Evolutionary conservation across 73 alveolate species (phyloP).

Genomic region (Symbiodinium natans): DNA sequence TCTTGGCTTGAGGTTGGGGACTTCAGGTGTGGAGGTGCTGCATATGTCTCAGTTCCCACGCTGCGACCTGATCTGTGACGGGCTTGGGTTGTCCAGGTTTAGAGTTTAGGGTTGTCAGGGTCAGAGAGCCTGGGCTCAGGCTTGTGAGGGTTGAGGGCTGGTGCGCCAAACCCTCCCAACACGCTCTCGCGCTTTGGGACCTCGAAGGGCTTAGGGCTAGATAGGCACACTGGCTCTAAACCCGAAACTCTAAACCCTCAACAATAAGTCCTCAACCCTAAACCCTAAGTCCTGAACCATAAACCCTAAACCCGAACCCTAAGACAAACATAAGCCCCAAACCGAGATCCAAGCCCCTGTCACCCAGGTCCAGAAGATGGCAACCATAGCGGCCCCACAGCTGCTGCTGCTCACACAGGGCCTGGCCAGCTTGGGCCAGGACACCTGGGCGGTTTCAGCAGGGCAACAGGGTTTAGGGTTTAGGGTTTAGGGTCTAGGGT

Average conservation of each 20-base stretch:
- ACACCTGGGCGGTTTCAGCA: neutral
- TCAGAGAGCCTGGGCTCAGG: no score
- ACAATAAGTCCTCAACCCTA: neutral
- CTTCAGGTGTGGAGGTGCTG: no score
- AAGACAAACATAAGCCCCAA: neutral
- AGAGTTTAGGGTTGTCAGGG: no score
- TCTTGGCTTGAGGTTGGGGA: no score
- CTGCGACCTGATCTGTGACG: no score
- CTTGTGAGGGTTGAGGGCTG: no score
- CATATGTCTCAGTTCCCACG: no score
- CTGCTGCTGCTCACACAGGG: constrained; percentile 92
- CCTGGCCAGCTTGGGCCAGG: constrained; percentile 54
- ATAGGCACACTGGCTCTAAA: no score
- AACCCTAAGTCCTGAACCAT: neutral
- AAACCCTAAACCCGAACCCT: neutral
- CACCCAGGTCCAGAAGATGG: constrained; percentile 56
- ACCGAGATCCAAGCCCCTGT: neutral
- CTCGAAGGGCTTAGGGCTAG: no score
- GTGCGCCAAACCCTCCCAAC: no score
- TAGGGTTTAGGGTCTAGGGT: neutral
- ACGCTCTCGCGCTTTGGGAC: no score
- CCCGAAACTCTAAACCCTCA: neutral
- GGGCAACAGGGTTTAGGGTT: neutral
- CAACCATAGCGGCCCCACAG: constrained; percentile 84
- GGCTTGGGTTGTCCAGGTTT: no score